Conservation (phyloP, 2,329 filamentous ascomycete species). For the Dactylonectria estremocensis region DNA sequence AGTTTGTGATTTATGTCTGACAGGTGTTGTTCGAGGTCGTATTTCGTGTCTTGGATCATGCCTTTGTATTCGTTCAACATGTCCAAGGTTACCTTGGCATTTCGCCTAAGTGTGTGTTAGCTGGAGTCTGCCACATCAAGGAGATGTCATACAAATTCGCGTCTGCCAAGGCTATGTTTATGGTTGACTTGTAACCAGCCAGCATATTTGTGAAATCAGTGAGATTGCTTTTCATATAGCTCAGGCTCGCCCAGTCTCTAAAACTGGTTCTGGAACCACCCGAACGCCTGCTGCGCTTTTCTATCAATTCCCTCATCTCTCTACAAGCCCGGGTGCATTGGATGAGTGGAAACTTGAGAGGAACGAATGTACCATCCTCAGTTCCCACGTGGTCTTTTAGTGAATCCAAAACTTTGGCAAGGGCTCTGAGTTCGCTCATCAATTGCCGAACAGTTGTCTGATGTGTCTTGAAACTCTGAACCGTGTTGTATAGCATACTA, state of each 20-base stretch:
- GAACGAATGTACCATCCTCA: neutral
- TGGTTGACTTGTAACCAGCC: slow-evolving; percentile 23
- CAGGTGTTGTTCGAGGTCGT: slow-evolving; percentile 13
- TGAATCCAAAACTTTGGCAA: slow-evolving; percentile 1
- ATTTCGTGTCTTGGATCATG: slow-evolving; percentile 10
- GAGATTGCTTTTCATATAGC: slow-evolving; percentile 20
- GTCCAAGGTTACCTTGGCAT: slow-evolving; percentile 6
- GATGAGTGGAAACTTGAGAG: slow-evolving; percentile 12
- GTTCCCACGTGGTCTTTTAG: slow-evolving; percentile 6
- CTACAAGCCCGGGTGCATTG: slow-evolving; percentile 9
- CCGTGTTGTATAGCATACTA: slow-evolving; percentile 2
- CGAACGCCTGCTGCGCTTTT: slow-evolving; percentile 7
- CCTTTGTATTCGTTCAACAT: slow-evolving; percentile 22
- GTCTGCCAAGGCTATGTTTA: slow-evolving; percentile 15
- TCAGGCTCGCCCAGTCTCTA: slow-evolving; percentile 21
- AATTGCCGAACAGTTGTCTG: neutral
- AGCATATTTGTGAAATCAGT: slow-evolving; percentile 17
- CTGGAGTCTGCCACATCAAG: neutral
- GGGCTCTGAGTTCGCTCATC: neutral
- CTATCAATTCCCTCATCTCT: slow-evolving; percentile 12
- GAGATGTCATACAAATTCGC: slow-evolving; percentile 8
- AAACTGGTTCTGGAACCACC: slow-evolving; percentile 13
- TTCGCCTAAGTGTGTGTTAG: slow-evolving; percentile 9
- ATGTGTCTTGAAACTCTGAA: slow-evolving; percentile 10
- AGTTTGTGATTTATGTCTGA: slow-evolving; percentile 11